Evolutionary conservation across 1,139 yeast species (phyloP).

Genomic region (Nakaseomyces sp.): DNA sequence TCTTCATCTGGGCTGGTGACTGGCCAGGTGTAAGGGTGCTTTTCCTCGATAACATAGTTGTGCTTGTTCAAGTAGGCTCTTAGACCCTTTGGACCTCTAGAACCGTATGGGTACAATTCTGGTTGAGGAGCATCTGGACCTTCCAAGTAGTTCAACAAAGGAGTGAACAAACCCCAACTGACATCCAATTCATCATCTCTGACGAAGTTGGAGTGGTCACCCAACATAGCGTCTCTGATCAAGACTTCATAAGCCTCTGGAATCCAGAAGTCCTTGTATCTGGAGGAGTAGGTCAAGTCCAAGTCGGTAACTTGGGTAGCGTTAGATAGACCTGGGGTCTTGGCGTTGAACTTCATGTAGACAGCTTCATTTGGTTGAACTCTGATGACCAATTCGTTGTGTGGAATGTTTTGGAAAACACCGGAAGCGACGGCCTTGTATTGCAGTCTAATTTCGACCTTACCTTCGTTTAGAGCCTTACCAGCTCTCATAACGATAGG

Average conservation of each 20-base stretch:
- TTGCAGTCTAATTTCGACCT: conserved; percentile 91
- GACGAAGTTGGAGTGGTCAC: conserved; percentile 94
- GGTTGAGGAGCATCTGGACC: conserved; percentile 56
- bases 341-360: conserved; percentile 83
- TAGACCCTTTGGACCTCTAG: conserved; percentile 75
- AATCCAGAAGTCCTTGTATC: conserved; percentile 85
- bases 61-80: conserved; percentile 53
- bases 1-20: conserved; percentile 46
- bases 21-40: conserved; percentile 74
- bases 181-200: conserved; percentile 95
- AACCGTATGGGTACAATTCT: conserved; percentile 72
- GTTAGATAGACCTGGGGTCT: conserved; percentile 84
- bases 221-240: conserved; percentile 80
- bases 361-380: conserved; percentile 93
- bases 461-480: conserved; percentile 83
- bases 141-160: conserved; percentile 74
- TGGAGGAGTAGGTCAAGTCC: conserved; percentile 73
- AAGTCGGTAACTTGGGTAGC: conserved; percentile 79
- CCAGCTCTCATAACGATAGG: conserved; percentile 96
- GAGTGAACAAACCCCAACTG: conserved; percentile 90
- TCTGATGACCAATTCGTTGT: conserved; percentile 89
- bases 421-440: conserved; percentile 81
- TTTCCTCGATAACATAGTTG: conserved; percentile 57
- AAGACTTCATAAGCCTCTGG: conserved; percentile 98
- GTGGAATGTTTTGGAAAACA: conserved; percentile 68